Evolutionary conservation across 2,329 filamentous ascomycete genomes (phyloP), one percentile per base, ranked within the genome.

Genomic region (Aureobasidium leucospermi): DNA sequence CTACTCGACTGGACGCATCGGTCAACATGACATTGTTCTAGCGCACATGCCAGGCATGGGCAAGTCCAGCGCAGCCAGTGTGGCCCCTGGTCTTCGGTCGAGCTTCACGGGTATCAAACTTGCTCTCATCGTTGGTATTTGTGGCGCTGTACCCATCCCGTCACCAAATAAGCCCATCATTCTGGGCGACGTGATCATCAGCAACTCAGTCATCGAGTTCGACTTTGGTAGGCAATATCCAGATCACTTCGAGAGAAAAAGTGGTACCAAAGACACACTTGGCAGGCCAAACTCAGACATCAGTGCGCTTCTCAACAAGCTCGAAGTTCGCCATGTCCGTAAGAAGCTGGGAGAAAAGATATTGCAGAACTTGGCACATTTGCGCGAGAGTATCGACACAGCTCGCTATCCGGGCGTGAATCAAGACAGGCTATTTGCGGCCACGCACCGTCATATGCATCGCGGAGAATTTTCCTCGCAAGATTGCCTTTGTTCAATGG

Each of bases 131-230:
- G 65, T 67, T 8, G 67, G 66, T n/a, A 55, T 67, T 10, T 65
- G 63, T 47, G 63, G 67, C 11, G 68, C 52, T 4, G 61, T 59
- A 6, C 66, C 29, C 49, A 6, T 49, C 8, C 15, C 23, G 23
- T 23, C 23, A 3, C 23, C 23, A 23, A 3, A 31, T 0, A 5
- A 4, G 7, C 32, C 55, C 4, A 42, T 58, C 8, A 36, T 68
- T 7, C 65, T 74, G 6, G 71, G 71, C 5, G 70, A 73, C 62
- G 64, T 73, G 8, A 57, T 71, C 16, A 65, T 73, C 58, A 68
- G 70, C 58, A 64, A 63, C 6, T 53, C 41, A 1, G 29, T 73
- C 11, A 49, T 69, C 9, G 64, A 71, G 42, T 69, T 65, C 46
- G 68, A 72, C 60, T 66, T 68, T 49, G 71, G 70, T 1, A 56